Evolutionary conservation across 2,329 filamentous ascomycete genomes (phyloP).

Genomic region (Colletotrichum limetticola): DNA sequence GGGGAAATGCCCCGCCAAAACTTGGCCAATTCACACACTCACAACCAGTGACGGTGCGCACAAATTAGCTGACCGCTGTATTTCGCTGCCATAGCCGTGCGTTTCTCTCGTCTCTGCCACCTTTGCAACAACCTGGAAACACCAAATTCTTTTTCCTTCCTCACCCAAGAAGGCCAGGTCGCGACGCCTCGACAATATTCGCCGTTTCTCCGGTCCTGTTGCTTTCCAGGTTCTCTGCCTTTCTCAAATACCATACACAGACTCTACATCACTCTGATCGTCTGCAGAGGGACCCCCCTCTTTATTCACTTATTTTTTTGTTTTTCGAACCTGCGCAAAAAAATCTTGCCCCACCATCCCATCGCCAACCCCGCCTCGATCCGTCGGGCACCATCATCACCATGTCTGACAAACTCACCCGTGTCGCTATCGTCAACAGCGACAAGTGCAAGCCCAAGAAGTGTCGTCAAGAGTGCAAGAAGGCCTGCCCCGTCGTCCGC

Average conservation of each 20-base stretch:
- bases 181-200: conserved; percentile 28
- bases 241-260: background rate
- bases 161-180: conserved; percentile 32
- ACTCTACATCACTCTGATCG: background rate
- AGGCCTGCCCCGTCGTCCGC: conserved; percentile 96
- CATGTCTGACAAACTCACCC: conserved; percentile 95
- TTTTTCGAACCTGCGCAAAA: conserved; percentile 5
- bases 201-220: conserved; percentile 23
- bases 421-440: conserved; percentile 98
- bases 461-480: conserved; percentile 99
- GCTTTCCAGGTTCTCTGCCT: background rate
- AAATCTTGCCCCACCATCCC: conserved; percentile 29
- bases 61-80: conserved; percentile 37
- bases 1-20: conserved; percentile 35
- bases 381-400: conserved; percentile 46
- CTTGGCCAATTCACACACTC: conserved; percentile 36
- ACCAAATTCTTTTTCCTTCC: conserved; percentile 22
- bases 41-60: conserved; percentile 35
- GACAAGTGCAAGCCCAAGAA: conserved; percentile 86
- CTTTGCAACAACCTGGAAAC: conserved; percentile 11
- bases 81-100: conserved; percentile 27
- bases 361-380: conserved; percentile 33
- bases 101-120: conserved; percentile 17
- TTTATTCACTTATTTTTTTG: conserved; percentile 13
- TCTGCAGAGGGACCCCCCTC: background rate